phyloP scores from a whole-genome alignment of 768 basidiomycete species.

The Pilatotrama ljubarskyi region DNA sequence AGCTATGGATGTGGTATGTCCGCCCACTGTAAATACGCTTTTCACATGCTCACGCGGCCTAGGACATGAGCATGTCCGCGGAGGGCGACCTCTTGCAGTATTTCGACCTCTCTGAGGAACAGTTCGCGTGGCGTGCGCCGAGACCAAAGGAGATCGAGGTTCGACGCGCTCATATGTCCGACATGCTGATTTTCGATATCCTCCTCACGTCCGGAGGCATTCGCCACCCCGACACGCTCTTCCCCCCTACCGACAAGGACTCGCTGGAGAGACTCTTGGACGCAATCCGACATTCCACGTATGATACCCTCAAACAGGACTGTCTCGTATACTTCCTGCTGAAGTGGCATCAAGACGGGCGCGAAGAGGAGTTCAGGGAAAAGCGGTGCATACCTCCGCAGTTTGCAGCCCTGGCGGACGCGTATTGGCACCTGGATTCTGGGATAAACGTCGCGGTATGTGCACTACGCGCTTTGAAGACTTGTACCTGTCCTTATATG shows the following conservation, averaged over 20 bases:
- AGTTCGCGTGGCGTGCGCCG: slow-evolving; percentile 61
- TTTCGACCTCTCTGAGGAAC: slow-evolving; percentile 53
- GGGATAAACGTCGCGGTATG: slow-evolving; percentile 65
- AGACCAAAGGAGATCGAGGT: slow-evolving; percentile 58
- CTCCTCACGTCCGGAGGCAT: slow-evolving; percentile 67
- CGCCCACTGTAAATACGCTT: too few species aligned
- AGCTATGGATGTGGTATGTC: slow-evolving; percentile 8
- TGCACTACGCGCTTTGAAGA: slow-evolving; percentile 19
- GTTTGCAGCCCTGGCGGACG: slow-evolving; percentile 73
- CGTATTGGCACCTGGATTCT: slow-evolving; percentile 81
- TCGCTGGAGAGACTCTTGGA: slow-evolving; percentile 58
- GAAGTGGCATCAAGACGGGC: slow-evolving; percentile 73
- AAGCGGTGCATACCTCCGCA: slow-evolving; percentile 73
- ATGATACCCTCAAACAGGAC: slow-evolving; percentile 78
- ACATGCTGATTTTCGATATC: slow-evolving; percentile 72
- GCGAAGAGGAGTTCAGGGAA: slow-evolving; percentile 50
- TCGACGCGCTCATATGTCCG: slow-evolving; percentile 60
- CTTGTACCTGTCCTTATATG: not conserved
- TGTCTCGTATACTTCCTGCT: slow-evolving; percentile 80
- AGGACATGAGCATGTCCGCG: slow-evolving; percentile 10
- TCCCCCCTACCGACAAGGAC: slow-evolving; percentile 62
- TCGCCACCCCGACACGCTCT: slow-evolving; percentile 56
- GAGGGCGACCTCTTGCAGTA: slow-evolving; percentile 12
- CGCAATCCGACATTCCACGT: slow-evolving; percentile 59
- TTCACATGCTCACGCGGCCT: not conserved